Percentiles rank a stretch among this genome's conserved stretches.
Conservation (phyloP, 768 basidiomycete species). For the Suillus paluster region DNA sequence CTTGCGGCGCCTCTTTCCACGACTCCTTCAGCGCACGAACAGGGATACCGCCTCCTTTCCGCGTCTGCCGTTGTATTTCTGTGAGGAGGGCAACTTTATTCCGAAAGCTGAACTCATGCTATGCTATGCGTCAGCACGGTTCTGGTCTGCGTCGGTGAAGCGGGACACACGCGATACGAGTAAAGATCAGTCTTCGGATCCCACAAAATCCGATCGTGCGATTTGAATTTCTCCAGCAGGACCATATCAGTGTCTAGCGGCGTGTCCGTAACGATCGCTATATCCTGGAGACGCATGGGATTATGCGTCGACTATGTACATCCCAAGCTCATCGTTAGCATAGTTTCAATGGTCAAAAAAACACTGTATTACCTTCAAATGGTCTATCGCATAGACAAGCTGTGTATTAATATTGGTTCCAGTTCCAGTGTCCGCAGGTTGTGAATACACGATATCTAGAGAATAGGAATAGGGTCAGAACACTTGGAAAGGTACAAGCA, state of each 20-base stretch:
- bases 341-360: conserved; percentile 12
- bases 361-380: conserved; percentile 76
- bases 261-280: conserved; percentile 80
- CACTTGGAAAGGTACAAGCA: conserved; percentile 1
- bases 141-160: background rate
- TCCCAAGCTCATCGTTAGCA: conserved; percentile 14
- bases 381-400: conserved; percentile 80
- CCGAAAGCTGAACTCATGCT: conserved; percentile 88
- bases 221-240: conserved; percentile 79
- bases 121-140: conserved; percentile 15
- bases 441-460: conserved; percentile 80
- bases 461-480: conserved; percentile 15
- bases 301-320: conserved; percentile 61
- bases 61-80: conserved; percentile 85
- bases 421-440: conserved; percentile 84
- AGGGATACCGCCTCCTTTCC: conserved; percentile 83
- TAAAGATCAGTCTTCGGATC: conserved; percentile 87
- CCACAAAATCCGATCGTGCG: conserved; percentile 78
- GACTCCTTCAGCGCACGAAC: conserved; percentile 87
- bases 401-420: conserved; percentile 87
- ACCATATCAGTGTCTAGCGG: conserved; percentile 73
- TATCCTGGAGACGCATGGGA: conserved; percentile 87
- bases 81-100: conserved; percentile 83
- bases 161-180: conserved; percentile 74
- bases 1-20: conserved; percentile 85